Evolutionary conservation across 768 basidiomycete genomes (phyloP), one percentile per base, ranked within the genome.

Genomic region (Xerocomellus dryophilus): DNA sequence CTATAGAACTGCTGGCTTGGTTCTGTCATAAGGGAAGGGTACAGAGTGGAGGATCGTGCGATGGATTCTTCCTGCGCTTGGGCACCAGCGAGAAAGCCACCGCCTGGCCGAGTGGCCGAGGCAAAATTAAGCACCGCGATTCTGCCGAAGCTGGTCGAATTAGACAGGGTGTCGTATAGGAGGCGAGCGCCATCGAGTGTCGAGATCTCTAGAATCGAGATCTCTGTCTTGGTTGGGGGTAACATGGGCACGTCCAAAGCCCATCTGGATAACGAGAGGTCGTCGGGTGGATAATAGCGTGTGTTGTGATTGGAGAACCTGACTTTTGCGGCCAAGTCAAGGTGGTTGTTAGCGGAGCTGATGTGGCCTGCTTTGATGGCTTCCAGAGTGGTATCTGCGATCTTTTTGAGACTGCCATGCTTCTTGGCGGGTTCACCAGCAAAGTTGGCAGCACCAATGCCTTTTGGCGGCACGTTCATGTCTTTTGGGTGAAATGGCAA

Each of bases 21-120:
- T 15, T 69, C 65, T 10, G 83, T 80, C 62, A 76, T 75, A 51
- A 91, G 83, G 9, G 83, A 78, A 2, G 78, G 73, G 59, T 84
- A 88, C 7, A 92, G 71, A 6, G 84, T 86, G 11, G 88, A 89
- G 5, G 87, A 81, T 39, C 89, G 82, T 11, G 89, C 88, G 61
- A 92, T 79, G 35, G 84, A 84, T 67, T 92, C 89, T 66, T 92
- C 90, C 61, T 92, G 89, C 2, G 90, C 89, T 54, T 83, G 81
- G 0, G 86, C 81, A 15, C 89, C 90, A 51, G 69, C 76, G 53
- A 80, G 76, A 69, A 92, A 90, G 7, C 90, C 90, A 4, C 90
- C 88, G 2, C 89, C 88, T 1, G 86, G 84, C 35, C 82, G 81
- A 47, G 79, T 85, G 4, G 89, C 88, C 1, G 85, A 86, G 2